Conservation (phyloP, 2,329 filamentous ascomycete species). For the Coccinonectria pachysandricola region DNA sequence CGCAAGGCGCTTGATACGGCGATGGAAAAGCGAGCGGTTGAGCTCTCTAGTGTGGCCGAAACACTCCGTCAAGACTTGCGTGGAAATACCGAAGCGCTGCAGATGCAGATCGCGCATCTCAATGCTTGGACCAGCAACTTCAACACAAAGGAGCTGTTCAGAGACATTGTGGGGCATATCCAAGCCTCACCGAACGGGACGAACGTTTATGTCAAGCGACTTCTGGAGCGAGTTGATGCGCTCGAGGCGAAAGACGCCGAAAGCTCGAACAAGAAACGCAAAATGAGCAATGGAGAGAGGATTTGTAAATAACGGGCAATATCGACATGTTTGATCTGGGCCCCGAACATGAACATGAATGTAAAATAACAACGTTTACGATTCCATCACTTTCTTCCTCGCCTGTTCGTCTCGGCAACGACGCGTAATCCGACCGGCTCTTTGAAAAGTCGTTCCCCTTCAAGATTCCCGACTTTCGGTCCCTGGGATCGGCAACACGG, state of each 20-base stretch:
- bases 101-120: slow-evolving; percentile 28
- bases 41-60: slow-evolving; percentile 3
- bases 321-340: too few species aligned
- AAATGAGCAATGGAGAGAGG: slow-evolving; percentile 10
- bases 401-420: too few species aligned
- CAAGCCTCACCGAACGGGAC: slow-evolving; percentile 16
- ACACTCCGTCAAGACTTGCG: slow-evolving; percentile 12
- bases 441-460: too few species aligned
- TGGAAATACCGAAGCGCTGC: slow-evolving; percentile 21
- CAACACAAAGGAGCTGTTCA: slow-evolving; percentile 30
- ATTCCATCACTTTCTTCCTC: too few species aligned
- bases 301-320: too few species aligned
- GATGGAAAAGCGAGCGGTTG: too few species aligned
- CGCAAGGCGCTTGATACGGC: too few species aligned
- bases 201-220: slow-evolving; percentile 8
- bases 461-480: too few species aligned
- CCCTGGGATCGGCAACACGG: too few species aligned
- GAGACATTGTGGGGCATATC: slow-evolving; percentile 29
- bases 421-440: too few species aligned
- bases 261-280: slow-evolving; percentile 13
- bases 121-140: slow-evolving; percentile 41
- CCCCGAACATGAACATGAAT: too few species aligned
- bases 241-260: slow-evolving; percentile 13
- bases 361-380: too few species aligned
- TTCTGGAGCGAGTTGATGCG: slow-evolving; percentile 10